A percentile compares a stretch with the other conserved stretches of the same genome.
Evolutionary conservation across 108 stramenopile species (phyloP).

Genomic region (Cyclotella distinguenda): DNA sequence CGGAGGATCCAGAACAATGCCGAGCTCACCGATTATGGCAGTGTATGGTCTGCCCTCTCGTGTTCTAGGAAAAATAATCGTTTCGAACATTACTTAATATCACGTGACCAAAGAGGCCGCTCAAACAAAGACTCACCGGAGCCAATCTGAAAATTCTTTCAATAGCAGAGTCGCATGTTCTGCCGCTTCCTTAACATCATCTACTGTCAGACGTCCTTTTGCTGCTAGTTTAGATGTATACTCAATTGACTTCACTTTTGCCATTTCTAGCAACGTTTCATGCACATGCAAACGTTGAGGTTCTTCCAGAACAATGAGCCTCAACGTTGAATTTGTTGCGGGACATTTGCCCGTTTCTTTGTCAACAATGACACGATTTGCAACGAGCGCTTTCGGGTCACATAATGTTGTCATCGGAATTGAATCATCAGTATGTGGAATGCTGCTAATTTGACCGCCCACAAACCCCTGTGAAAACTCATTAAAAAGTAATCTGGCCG

Average conservation of each 20-base stretch:
- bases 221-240: conserved; percentile 40
- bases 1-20: no score
- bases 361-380: conserved; percentile 41
- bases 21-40: conserved; percentile 5
- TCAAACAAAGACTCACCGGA: conserved; percentile 13
- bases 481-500: conserved; percentile 23
- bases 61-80: background rate
- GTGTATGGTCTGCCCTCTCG: conserved; percentile 19
- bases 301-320: conserved; percentile 46
- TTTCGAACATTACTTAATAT: no score
- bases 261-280: conserved; percentile 46
- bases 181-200: conserved; percentile 42
- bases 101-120: no score
- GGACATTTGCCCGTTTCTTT: conserved; percentile 39
- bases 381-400: conserved; percentile 20
- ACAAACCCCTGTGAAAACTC: conserved; percentile 43
- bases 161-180: conserved; percentile 45
- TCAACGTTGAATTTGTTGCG: conserved; percentile 43
- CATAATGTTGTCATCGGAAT: conserved; percentile 11
- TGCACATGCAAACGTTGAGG: conserved; percentile 41
- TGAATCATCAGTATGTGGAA: conserved; percentile 37
- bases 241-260: conserved; percentile 41
- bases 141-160: conserved; percentile 47
- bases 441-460: conserved; percentile 16
- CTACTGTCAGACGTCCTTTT: conserved; percentile 33